phyloP scores from a whole-genome alignment of 345 rosid genomes.

The Aethionema arabicum region DNA sequence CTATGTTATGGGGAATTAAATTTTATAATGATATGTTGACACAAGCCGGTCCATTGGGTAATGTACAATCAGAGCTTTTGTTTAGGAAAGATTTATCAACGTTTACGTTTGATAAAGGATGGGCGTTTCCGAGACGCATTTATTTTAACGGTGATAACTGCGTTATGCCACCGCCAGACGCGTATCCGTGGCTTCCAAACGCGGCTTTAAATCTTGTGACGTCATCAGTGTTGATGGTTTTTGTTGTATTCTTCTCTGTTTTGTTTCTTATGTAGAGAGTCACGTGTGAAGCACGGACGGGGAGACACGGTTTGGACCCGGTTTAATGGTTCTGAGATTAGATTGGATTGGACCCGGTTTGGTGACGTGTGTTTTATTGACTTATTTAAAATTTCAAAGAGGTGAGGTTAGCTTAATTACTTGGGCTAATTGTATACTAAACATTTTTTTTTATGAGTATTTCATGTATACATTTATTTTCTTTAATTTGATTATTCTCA shows the following conservation, averaged over 20 bases:
- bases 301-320: neutral
- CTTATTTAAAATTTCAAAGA: no score
- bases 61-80: constrained; percentile 82
- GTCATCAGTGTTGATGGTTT: constrained; percentile 32
- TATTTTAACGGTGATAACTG: constrained; percentile 91
- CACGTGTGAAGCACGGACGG: constrained; percentile 3
- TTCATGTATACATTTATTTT: neutral
- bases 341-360: neutral
- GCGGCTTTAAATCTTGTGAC: constrained; percentile 36
- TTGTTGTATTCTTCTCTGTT: constrained; percentile 36
- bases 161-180: constrained; percentile 83
- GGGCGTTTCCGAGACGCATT: constrained; percentile 89
- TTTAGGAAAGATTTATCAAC: constrained; percentile 61
- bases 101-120: constrained; percentile 78
- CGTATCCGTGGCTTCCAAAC: constrained; percentile 86
- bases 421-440: constrained; percentile 4
- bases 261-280: constrained; percentile 43
- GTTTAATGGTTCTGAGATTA: constrained; percentile 1
- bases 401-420: neutral
- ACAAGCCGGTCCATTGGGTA: constrained; percentile 77
- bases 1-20: constrained; percentile 75
- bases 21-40: constrained; percentile 76
- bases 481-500: no score
- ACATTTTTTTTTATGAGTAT: constrained; percentile 2
- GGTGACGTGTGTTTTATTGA: no score